phyloP scores from a whole-genome alignment of 164 flowering plant species.

The Magnolia kwangsiensis region DNA sequence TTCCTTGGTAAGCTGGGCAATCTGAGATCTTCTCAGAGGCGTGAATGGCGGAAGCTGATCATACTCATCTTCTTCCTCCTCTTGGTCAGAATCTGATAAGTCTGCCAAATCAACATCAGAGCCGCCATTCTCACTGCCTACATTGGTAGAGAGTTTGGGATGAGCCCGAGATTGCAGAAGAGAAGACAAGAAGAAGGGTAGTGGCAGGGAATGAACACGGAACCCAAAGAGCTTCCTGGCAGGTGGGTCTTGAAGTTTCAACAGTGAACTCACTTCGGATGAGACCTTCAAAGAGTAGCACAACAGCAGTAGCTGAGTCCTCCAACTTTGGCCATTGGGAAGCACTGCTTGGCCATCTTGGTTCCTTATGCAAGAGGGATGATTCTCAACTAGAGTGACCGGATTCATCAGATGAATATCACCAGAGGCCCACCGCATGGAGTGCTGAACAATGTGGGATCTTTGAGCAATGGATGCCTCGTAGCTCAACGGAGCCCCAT shows the following conservation, averaged over 20 bases:
- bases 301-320: constrained; percentile 67
- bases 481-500: constrained; percentile 79
- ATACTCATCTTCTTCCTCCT: constrained; percentile 83
- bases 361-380: constrained; percentile 81
- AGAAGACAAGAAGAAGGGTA: constrained; percentile 80
- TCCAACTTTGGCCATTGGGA: constrained; percentile 90
- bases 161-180: constrained; percentile 81
- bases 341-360: constrained; percentile 82
- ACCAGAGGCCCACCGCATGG: constrained; percentile 82
- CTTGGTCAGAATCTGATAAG: constrained; percentile 64
- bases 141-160: constrained; percentile 75
- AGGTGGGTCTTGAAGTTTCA: constrained; percentile 76
- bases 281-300: constrained; percentile 84
- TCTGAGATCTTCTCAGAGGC: constrained; percentile 76
- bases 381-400: constrained; percentile 88
- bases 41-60: constrained; percentile 94
- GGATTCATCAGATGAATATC: constrained; percentile 88
- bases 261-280: constrained; percentile 65
- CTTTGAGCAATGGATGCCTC: constrained; percentile 83
- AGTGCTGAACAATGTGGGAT: constrained; percentile 81
- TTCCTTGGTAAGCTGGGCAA: constrained; percentile 77
- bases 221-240: constrained; percentile 82
- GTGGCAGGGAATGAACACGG: constrained; percentile 81
- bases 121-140: constrained; percentile 70
- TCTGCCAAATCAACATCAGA: constrained; percentile 81